phyloP scores from a whole-genome alignment of 2,329 filamentous ascomycete species.

The Ceratocystis variospora region DNA sequence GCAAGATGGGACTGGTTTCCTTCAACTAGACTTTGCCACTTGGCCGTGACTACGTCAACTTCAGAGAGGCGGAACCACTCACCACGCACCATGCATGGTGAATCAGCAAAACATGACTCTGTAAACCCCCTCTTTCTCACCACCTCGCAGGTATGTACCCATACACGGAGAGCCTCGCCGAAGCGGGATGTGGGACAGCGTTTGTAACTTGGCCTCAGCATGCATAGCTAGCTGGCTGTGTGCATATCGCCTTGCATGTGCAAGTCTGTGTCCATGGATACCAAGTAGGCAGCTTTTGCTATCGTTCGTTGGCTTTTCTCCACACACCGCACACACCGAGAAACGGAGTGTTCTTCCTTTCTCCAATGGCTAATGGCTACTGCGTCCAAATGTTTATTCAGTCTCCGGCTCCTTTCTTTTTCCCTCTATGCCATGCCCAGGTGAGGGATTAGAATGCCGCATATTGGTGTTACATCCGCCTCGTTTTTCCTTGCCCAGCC shows the following conservation, averaged over 20 bases:
- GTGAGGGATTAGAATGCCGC: background rate
- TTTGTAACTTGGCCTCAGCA: background rate
- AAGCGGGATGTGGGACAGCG: background rate
- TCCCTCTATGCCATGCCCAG: background rate
- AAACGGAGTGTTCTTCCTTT: no score
- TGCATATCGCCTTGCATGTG: background rate
- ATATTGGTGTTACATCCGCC: constrained; percentile 3
- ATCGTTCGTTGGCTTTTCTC: no score
- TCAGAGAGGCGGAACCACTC: no score
- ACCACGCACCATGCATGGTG: no score
- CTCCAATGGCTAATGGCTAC: no score
- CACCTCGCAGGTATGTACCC: no score
- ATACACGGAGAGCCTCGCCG: background rate
- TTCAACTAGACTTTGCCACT: no score
- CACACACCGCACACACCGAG: no score
- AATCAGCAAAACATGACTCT: background rate
- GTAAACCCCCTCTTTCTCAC: background rate
- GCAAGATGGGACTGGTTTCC: no score
- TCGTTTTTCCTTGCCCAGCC: background rate
- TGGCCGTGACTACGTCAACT: no score
- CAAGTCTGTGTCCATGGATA: background rate
- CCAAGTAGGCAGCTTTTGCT: background rate
- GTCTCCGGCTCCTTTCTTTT: background rate
- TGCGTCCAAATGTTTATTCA: background rate
- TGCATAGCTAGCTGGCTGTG: background rate